Percentiles rank a stretch among this genome's conserved stretches.
These are phyloP conservation scores for Quercus ilex DNA, from an alignment of 306 rosid species.

Conservation along the genomic window DNA sequence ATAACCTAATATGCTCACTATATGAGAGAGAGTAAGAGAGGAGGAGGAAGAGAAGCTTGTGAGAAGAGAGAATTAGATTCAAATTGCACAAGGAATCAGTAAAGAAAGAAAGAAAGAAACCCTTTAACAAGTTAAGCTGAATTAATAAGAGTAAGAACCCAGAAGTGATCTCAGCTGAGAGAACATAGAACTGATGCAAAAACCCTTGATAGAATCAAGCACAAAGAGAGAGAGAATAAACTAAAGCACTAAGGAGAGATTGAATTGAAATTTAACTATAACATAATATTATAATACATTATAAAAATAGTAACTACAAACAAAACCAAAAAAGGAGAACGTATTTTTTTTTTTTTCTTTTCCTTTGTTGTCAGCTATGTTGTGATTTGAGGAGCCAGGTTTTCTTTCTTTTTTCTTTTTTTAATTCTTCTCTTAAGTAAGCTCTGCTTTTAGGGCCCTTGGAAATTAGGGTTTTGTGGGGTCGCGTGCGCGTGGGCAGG, in stretches of 20 bases:
- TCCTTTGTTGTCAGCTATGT: constrained; percentile 30
- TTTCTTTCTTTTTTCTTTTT: background rate
- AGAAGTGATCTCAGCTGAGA: constrained; percentile 29
- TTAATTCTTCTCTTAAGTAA: background rate
- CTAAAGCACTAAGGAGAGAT: constrained; percentile 15
- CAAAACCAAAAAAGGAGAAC: constrained; percentile 10
- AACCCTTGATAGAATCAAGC: constrained; percentile 45
- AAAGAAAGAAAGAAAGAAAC: constrained; percentile 19
- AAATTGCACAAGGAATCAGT: constrained; percentile 37
- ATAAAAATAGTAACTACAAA: constrained; percentile 8
- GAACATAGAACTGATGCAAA: constrained; percentile 52
- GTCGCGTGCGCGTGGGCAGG: constrained; percentile 72
- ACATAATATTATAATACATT: background rate
- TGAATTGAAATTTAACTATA: background rate
- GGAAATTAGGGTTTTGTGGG: constrained; percentile 91
- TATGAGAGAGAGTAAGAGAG: background rate
- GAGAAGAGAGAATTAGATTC: constrained; percentile 45
- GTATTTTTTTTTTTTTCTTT: background rate
- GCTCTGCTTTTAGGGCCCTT: constrained; percentile 46
- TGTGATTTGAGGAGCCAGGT: constrained; percentile 44
- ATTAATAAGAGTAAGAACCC: constrained; percentile 14
- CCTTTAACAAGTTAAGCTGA: background rate
- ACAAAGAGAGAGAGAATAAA: constrained; percentile 22
- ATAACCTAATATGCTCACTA: constrained; percentile 23
- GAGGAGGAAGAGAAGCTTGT: constrained; percentile 3